phyloP scores from a whole-genome alignment of 2,329 filamentous ascomycete genomes.

The Epichloe sp. region DNA sequence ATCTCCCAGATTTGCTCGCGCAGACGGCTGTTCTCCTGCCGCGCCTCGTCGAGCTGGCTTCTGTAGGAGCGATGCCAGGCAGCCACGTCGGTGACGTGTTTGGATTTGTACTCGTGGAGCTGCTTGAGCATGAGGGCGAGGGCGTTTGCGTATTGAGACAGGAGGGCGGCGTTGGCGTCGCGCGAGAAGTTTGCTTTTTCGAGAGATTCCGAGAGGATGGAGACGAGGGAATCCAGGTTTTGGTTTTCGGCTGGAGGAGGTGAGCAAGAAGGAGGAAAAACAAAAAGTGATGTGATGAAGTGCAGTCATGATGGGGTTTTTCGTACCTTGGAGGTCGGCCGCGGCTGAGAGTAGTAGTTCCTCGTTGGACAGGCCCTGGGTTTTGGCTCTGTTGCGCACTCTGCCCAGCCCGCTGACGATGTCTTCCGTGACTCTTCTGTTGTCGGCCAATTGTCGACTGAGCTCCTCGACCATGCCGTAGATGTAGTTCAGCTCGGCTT shows the following conservation, averaged over 20 bases:
- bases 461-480: conserved; percentile 56
- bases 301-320: background rate
- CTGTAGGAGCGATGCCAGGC: conserved; percentile 56
- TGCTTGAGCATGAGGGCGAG: conserved; percentile 47
- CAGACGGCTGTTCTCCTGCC: conserved; percentile 48
- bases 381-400: conserved; percentile 43
- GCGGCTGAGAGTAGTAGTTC: conserved; percentile 42
- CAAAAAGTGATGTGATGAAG: background rate
- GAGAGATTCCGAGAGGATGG: conserved; percentile 46
- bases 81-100: conserved; percentile 46
- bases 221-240: conserved; percentile 49
- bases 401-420: conserved; percentile 50
- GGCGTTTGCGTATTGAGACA: conserved; percentile 44
- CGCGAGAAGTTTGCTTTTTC: conserved; percentile 47
- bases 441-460: conserved; percentile 48
- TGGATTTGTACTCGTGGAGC: conserved; percentile 53
- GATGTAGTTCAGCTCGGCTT: conserved; percentile 55
- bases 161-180: conserved; percentile 45
- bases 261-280: too few species aligned
- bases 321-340: conserved; percentile 42
- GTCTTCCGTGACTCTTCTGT: conserved; percentile 46
- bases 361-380: conserved; percentile 41
- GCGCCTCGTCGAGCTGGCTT: conserved; percentile 49
- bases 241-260: conserved; percentile 36
- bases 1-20: conserved; percentile 56